These are phyloP conservation scores for Arachis hypogaea DNA, from an alignment of 306 rosid genomes.

Conservation along the genomic window DNA sequence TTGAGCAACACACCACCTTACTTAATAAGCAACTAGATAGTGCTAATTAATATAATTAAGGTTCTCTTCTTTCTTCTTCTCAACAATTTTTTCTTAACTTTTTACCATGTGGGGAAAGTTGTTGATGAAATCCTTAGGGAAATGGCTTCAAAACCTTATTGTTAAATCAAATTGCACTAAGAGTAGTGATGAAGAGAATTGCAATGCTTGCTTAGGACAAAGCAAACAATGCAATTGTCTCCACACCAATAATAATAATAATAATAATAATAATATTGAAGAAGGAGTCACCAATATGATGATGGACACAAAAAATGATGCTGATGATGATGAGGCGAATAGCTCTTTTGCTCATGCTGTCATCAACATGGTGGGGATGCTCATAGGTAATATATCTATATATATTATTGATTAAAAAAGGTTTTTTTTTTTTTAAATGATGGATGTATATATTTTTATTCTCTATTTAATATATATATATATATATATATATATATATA, in stretches of 20 bases:
- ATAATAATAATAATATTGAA: not conserved
- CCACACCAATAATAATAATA: conserved; percentile 3
- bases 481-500: too few relatives aligned
- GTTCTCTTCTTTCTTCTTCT: too few relatives aligned
- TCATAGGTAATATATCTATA: conserved; percentile 52
- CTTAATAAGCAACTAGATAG: not conserved
- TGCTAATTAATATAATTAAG: not conserved
- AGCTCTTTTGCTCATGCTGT: conserved; percentile 65
- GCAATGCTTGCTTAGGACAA: conserved; percentile 60
- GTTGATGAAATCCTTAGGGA: conserved; percentile 40
- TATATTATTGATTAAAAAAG: not conserved
- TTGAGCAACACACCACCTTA: not conserved
- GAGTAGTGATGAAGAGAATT: conserved; percentile 10
- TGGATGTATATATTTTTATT: too few relatives aligned
- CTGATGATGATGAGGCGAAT: conserved; percentile 45
- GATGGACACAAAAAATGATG: not conserved
- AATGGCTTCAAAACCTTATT: conserved; percentile 5
- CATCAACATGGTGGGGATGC: conserved; percentile 84
- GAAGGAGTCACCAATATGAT: conserved; percentile 1
- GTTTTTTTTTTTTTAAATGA: too few relatives aligned
- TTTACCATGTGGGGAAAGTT: conserved; percentile 33
- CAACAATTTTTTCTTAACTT: not conserved
- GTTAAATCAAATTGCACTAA: conserved; percentile 14
- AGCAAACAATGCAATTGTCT: conserved; percentile 46
- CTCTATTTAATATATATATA: too few relatives aligned